Base-by-base conservation (phyloP, 768 basidiomycete genomes). In the Clitopilus hobsonii region DNA sequence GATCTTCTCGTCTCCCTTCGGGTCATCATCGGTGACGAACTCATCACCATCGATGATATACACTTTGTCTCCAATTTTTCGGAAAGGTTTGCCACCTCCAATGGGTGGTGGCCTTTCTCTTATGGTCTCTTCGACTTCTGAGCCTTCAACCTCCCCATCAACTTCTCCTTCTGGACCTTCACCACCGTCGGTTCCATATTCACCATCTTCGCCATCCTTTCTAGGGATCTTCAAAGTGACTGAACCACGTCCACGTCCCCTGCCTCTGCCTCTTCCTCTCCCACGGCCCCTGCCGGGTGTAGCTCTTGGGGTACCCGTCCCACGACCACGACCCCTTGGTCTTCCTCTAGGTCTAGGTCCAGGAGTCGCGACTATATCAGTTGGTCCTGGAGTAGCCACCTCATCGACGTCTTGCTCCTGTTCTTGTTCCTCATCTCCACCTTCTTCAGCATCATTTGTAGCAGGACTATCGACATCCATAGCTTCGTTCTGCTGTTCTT, bases 1-100 rank as follows among this genome's bases (percentile, higher is more conserved):
- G 22, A 99, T 89, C 75, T 99, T 99, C 56, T 85, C 81, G 69
- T 98, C 88, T 5, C 96, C 97, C 60, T 86, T 91, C 52, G 83
- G 78, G 64, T 98, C 89, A 48, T 92, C 82, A 1, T 85, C 84
- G 5, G 93, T 88, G 49, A 89, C 72, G 59, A 94, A 86, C 71
- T 98, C 96, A 67, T 98, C 96, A 45, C 89, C 88, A 29, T 92
- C 89, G 51, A 97, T 87, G 47, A 86, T 74, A 66, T 88, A 89
- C 5, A 83, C 78, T 59, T 83, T 77, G 8, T 88, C 92, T 30
- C 86, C 84, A 60, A 97, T 82, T 63, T 77, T 81, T 29, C 84
- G 74, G 73, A 87, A 90, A 1, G 87, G 84, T 60, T 88, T 89
- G 0, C 86, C 87, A 1, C 80, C 76, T 23, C 74, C 77, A 10